Percentiles rank a stretch among this genome's conserved stretches.
Evolutionary conservation across 1,284 basidiomycete species (phyloP).

Genomic region (Cutaneotrichosporon sp.): DNA sequence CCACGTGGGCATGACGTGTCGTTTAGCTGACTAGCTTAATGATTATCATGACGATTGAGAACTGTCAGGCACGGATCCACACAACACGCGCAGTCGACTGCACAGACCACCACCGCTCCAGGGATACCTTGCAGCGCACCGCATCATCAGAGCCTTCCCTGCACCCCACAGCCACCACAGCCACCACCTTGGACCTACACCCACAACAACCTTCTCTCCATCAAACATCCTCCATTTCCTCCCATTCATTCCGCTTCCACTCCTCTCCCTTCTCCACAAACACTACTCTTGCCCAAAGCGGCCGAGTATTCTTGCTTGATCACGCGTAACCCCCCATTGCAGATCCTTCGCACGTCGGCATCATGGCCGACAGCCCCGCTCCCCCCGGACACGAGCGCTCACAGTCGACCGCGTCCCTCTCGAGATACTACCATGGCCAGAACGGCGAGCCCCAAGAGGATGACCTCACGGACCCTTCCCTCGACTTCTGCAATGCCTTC

Average conservation of each 20-base stretch:
- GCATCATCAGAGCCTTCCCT: neutral
- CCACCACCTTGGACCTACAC: neutral
- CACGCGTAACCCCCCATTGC: neutral
- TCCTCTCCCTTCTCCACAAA: neutral
- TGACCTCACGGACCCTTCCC: conserved; percentile 42
- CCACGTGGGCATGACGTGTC: too few species aligned
- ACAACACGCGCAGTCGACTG: neutral
- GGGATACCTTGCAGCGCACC: too few species aligned
- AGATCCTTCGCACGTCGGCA: neutral
- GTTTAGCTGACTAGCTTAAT: too few species aligned
- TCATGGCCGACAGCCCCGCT: conserved; percentile 20
- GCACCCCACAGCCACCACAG: neutral
- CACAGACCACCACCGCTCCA: too few species aligned
- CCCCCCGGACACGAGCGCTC: conserved; percentile 44
- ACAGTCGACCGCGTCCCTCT: conserved; percentile 51
- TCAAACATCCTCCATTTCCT: neutral
- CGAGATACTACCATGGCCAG: conserved; percentile 45
- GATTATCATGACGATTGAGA: too few species aligned
- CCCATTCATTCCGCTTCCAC: neutral
- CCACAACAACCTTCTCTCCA: neutral
- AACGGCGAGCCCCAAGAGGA: conserved; percentile 23
- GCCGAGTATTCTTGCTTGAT: neutral
- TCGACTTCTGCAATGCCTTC: conserved; percentile 96
- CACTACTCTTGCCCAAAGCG: neutral
- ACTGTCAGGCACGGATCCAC: neutral